These are phyloP conservation scores for Xylaria sp. DNA, from an alignment of 2,329 filamentous ascomycete species.

Conservation along the genomic window DNA sequence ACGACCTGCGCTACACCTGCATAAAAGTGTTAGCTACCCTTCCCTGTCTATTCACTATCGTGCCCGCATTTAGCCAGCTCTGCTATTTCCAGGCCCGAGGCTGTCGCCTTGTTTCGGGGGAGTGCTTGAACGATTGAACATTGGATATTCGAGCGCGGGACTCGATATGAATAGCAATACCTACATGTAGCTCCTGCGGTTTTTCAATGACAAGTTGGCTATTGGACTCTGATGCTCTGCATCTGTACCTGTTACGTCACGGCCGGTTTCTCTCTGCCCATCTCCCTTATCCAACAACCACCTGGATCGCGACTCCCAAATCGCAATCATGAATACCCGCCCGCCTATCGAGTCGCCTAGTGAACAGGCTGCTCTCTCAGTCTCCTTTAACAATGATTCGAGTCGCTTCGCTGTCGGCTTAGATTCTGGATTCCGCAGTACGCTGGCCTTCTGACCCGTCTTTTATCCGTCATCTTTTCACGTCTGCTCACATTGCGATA, in stretches of 20 bases:
- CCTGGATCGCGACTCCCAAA: slow-evolving; percentile 22
- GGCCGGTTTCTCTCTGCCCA: slow-evolving; percentile 30
- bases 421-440: slow-evolving; percentile 86
- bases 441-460: slow-evolving; percentile 47
- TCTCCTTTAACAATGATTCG: slow-evolving; percentile 85
- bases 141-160: slow-evolving; percentile 12
- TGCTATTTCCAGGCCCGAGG: slow-evolving; percentile 14
- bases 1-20: not conserved
- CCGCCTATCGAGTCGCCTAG: slow-evolving; percentile 83
- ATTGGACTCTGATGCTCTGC: slow-evolving; percentile 43
- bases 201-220: slow-evolving; percentile 37
- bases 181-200: slow-evolving; percentile 2
- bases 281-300: slow-evolving; percentile 18
- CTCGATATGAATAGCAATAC: slow-evolving; percentile 26
- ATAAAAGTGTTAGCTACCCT: not conserved
- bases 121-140: slow-evolving; percentile 9
- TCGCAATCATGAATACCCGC: slow-evolving; percentile 82
- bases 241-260: slow-evolving; percentile 40
- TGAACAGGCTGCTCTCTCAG: slow-evolving; percentile 80
- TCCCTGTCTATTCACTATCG: slow-evolving; percentile 11
- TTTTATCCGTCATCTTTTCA: slow-evolving; percentile 9
- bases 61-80: slow-evolving; percentile 34
- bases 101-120: slow-evolving; percentile 19
- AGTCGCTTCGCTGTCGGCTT: slow-evolving; percentile 89
- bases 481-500: slow-evolving; percentile 53